Percentiles rank a stretch among this genome's conserved stretches.
Conservation (phyloP, 169 alveolate species). For the Plasmodium relictum region DNA sequence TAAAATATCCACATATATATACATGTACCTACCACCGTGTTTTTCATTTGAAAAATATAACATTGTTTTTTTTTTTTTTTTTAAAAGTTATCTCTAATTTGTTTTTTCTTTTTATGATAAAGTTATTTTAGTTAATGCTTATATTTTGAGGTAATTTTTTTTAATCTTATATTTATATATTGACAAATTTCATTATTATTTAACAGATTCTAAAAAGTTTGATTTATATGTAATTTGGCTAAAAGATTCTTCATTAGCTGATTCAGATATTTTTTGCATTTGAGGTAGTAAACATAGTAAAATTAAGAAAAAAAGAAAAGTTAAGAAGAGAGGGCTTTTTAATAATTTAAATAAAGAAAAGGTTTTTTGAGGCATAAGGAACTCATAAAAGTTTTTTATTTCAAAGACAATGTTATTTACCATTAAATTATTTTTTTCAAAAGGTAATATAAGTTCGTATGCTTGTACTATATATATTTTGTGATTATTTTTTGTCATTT, state of each 20-base stretch:
- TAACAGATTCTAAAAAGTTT: slow-evolving; percentile 43
- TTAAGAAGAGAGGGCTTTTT: slow-evolving; percentile 71
- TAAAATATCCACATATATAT: no score
- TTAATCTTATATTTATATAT: neutral
- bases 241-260: slow-evolving; percentile 43
- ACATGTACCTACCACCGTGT: no score
- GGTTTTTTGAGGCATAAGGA: slow-evolving; percentile 41
- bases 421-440: slow-evolving; percentile 69
- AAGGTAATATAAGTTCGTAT: slow-evolving; percentile 61
- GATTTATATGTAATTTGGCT: slow-evolving; percentile 44
- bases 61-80: no score
- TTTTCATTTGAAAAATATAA: no score
- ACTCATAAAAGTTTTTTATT: slow-evolving; percentile 42
- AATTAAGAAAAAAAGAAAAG: slow-evolving; percentile 67
- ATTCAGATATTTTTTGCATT: slow-evolving; percentile 65
- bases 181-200: neutral
- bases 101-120: no score
- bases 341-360: slow-evolving; percentile 48
- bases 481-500: slow-evolving; percentile 51
- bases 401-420: slow-evolving; percentile 48
- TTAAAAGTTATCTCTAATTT: no score
- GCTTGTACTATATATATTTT: slow-evolving; percentile 60
- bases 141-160: no score
- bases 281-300: slow-evolving; percentile 64
- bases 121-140: no score